Evolutionary conservation across 495 filamentous ascomycete species (phyloP).

Genomic region (Amniculicola lignicola): DNA sequence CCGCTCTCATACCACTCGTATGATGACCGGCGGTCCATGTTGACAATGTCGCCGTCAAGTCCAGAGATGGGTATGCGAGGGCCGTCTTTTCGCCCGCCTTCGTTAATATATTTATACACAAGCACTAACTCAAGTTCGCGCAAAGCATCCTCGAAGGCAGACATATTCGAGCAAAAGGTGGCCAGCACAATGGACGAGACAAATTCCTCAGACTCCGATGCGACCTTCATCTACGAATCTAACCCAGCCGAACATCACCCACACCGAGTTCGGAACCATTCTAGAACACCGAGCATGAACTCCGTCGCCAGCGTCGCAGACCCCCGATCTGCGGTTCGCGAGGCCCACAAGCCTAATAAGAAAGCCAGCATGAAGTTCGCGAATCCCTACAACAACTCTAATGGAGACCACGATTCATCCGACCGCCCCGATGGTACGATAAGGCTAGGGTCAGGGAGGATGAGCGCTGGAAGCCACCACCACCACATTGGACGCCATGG

Average conservation of each 20-base stretch:
- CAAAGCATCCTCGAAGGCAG: conserved; percentile 87
- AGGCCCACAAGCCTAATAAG: conserved; percentile 68
- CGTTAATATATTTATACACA: conserved; percentile 29
- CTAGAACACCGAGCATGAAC: conserved; percentile 89
- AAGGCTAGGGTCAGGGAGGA: conserved; percentile 41
- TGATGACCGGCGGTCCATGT: conserved; percentile 23
- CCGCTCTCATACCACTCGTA: conserved; percentile 19
- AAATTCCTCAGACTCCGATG: conserved; percentile 93
- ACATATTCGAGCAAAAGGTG: conserved; percentile 95
- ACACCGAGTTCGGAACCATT: conserved; percentile 75
- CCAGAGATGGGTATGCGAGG: conserved; percentile 17
- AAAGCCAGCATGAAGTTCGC: conserved; percentile 99
- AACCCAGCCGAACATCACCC: conserved; percentile 82
- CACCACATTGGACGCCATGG: conserved; percentile 74
- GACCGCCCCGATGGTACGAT: conserved; percentile 31
- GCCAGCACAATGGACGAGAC: conserved; percentile 90
- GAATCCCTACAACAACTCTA: conserved; percentile 62
- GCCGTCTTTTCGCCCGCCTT: conserved; percentile 16
- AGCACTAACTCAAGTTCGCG: conserved; percentile 33
- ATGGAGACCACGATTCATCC: conserved; percentile 51
- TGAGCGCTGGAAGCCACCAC: conserved; percentile 58
- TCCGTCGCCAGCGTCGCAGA: conserved; percentile 82
- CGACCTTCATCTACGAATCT: conserved; percentile 98
- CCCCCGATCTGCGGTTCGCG: conserved; percentile 60
- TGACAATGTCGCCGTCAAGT: conserved; percentile 14